A percentile compares a stretch with the other conserved stretches of the same genome.
These are phyloP conservation scores for Spergularia azorica DNA, from an alignment of 179 eudicot species.

Conservation along the genomic window DNA sequence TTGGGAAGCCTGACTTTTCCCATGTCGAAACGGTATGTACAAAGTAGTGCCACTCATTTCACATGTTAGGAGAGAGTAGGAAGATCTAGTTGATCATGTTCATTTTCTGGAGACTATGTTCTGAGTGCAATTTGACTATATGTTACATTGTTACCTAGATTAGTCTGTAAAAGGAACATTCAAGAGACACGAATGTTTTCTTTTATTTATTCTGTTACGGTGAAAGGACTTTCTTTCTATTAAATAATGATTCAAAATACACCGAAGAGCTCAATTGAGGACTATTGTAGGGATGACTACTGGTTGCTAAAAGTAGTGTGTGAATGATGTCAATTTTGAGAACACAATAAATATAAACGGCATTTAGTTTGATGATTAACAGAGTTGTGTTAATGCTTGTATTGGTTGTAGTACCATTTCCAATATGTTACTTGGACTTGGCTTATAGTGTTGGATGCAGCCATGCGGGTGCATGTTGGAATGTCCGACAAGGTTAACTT, in stretches of 20 bases:
- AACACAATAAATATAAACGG: neutral
- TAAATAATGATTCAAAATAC: neutral
- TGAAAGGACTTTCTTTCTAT: neutral
- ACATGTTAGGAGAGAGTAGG: neutral
- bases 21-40: slow-evolving; percentile 67
- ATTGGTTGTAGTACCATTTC: no score
- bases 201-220: no score
- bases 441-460: no score
- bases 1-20: slow-evolving; percentile 95
- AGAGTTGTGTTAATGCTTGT: no score
- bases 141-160: slow-evolving; percentile 1
- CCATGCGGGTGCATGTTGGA: no score
- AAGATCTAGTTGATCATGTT: neutral
- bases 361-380: neutral
- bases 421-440: no score
- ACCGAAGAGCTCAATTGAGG: slow-evolving; percentile 6
- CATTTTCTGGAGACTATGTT: neutral
- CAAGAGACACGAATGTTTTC: neutral
- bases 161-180: neutral
- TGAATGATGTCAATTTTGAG: neutral
- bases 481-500: no score
- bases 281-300: neutral
- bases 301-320: neutral
- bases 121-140: neutral
- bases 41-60: neutral